These are phyloP conservation scores for Rhizopogon rudus DNA, from an alignment of 768 basidiomycete species.

Conservation along the genomic window DNA sequence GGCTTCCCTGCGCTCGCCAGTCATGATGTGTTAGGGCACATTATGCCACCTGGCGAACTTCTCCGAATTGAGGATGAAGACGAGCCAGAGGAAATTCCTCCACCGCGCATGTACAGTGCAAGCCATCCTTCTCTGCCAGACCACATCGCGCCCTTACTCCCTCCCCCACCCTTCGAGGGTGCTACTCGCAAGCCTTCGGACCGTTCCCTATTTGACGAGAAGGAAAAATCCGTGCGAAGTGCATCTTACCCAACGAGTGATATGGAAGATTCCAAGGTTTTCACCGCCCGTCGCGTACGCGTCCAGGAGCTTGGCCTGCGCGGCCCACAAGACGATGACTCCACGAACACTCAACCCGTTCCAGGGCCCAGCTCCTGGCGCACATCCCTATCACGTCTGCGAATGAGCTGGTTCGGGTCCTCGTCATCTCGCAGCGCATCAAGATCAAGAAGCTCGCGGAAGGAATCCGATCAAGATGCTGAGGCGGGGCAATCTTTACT, in stretches of 20 bases:
- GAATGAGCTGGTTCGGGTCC: constrained; percentile 55
- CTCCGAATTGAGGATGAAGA: constrained; percentile 31
- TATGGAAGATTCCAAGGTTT: constrained; percentile 26
- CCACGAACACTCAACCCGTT: constrained; percentile 7
- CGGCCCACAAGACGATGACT: constrained; percentile 16
- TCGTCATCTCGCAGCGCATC: constrained; percentile 27
- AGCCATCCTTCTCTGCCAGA: constrained; percentile 22
- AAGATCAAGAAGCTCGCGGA: constrained; percentile 17
- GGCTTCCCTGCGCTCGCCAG: constrained; percentile 20
- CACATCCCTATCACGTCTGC: constrained; percentile 39
- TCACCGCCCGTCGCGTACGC: constrained; percentile 35
- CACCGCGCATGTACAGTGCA: constrained; percentile 24
- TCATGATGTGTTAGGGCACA: constrained; percentile 28
- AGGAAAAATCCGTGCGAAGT: constrained; percentile 29
- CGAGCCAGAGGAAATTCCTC: constrained; percentile 12
- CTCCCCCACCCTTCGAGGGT: constrained; percentile 33
- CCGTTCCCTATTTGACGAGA: constrained; percentile 22
- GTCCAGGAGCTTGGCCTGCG: constrained; percentile 29
- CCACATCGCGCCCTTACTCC: constrained; percentile 30
- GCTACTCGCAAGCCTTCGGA: constrained; percentile 16
- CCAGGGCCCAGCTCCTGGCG: constrained; percentile 29
- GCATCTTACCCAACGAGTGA: constrained; percentile 29
- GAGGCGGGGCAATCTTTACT: constrained; percentile 42
- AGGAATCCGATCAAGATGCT: constrained; percentile 36
- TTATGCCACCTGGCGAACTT: constrained; percentile 32